These are phyloP conservation scores for Mucor racemosus DNA, from an alignment of 371 early-diverging fungal genomes.

Conservation along the genomic window DNA sequence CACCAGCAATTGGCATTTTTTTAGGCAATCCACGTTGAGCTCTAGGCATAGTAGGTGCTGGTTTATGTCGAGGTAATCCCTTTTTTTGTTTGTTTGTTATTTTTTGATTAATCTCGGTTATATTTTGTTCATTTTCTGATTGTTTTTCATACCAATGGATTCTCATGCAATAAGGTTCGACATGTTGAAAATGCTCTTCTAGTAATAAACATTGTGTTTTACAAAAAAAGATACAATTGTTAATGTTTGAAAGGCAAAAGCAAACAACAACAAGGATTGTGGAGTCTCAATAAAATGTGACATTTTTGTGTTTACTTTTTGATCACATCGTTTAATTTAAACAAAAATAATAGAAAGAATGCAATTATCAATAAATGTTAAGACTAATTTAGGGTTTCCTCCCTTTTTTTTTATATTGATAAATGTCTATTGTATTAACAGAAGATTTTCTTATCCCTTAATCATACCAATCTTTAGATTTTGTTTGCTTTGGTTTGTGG, in stretches of 20 bases:
- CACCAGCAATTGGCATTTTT: conserved; percentile 67
- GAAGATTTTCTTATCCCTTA: conserved; percentile 40
- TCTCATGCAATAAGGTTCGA: conserved; percentile 53
- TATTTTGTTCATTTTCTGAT: neutral
- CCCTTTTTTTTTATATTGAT: neutral
- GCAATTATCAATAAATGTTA: neutral
- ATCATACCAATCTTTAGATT: conserved; percentile 64
- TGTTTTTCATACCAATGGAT: conserved; percentile 54
- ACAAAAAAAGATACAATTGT: neutral
- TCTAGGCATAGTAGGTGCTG: conserved; percentile 59
- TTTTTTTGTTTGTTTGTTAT: conserved; percentile 10
- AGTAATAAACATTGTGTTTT: conserved; percentile 16
- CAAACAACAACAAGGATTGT: neutral
- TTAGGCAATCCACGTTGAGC: conserved; percentile 72
- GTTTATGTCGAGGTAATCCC: conserved; percentile 44
- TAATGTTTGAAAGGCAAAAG: neutral
- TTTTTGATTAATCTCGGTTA: neutral
- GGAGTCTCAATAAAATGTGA: neutral
- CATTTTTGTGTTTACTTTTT: neutral
- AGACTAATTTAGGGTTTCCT: neutral
- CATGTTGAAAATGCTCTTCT: conserved; percentile 48
- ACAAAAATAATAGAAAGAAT: conserved; percentile 2
- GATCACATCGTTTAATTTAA: neutral
- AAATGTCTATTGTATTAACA: neutral
- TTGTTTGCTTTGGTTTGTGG: conserved; percentile 72